Evolutionary conservation across 306 rosid species (phyloP), one percentile per base, ranked within the genome.

Genomic region (Lathyrus aphaca): DNA sequence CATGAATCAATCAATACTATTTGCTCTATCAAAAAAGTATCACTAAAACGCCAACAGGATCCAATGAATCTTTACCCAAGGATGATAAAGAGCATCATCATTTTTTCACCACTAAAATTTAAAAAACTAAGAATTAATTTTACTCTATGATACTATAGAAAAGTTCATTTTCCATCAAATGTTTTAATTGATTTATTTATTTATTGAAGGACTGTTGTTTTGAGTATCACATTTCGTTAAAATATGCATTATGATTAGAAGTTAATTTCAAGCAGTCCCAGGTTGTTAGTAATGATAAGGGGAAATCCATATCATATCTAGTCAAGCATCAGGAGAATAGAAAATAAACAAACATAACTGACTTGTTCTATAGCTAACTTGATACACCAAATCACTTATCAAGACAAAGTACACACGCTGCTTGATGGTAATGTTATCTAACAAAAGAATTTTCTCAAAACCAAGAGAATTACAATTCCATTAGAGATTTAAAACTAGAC

Each of bases 371-470:
- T 74, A 10, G 51, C 19, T 64, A 57, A 57, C 51, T 29, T 55
- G 9, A 69, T 32, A 54, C 8, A 45, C 49, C 56, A 60, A 25
- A 68, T 18, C 64, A 61, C 17, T 65, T 64, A 39, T 64, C 46
- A 4, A 65, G 58, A 73, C 40, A 10, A 39, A 55, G 75, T 64
- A 64, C 32, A 51, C 67, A 66, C 30, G 18, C 64, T 40, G 77
- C 67, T 30, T 30, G 69, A 66, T 44, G 48, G 59, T 10, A 59
- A 74, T 44, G 37, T 45, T 43, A 68, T 63, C 50, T 38, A 46
- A 74, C 32, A 44, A 37, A 35, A 23, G 18, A 14, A 4, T 64
- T 69, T 39, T 16, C 62, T 45, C 27, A 66, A 55, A 65, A 50
- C 39, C 37, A 63, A 1, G 58, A 67, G 35, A 55, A 59, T 21